A percentile compares a stretch with the other conserved stretches of the same genome.
Evolutionary conservation across 2,329 filamentous ascomycete genomes (phyloP).

Genomic region (Pyrenochaeta sp.): DNA sequence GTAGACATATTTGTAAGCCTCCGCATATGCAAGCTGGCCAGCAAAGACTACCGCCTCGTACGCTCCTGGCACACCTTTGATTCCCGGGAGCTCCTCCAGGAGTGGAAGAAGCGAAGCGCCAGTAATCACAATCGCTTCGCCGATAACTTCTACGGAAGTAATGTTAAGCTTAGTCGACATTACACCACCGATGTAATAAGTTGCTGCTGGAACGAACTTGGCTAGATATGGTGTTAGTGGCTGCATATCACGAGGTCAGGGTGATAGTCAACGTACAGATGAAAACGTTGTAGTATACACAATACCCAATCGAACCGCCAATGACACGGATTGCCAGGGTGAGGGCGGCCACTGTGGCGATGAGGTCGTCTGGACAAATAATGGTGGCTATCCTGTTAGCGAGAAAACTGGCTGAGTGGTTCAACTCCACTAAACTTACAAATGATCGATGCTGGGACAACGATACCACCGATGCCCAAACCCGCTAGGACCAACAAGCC

Average conservation of each 20-base stretch:
- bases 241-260: neutral
- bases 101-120: constrained; percentile 51
- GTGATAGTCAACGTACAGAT: constrained; percentile 17
- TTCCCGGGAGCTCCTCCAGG: constrained; percentile 55
- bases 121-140: constrained; percentile 56
- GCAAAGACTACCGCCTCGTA: constrained; percentile 58
- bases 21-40: constrained; percentile 65
- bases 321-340: constrained; percentile 73
- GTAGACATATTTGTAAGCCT: constrained; percentile 69
- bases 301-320: constrained; percentile 71
- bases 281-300: constrained; percentile 55
- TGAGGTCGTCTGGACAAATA: constrained; percentile 73
- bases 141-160: constrained; percentile 58
- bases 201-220: constrained; percentile 35
- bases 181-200: constrained; percentile 46
- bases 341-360: constrained; percentile 72
- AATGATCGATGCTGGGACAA: constrained; percentile 73
- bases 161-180: constrained; percentile 61
- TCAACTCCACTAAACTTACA: constrained; percentile 11
- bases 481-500: constrained; percentile 67
- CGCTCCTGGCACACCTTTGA: constrained; percentile 57
- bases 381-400: constrained; percentile 61
- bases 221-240: constrained; percentile 7
- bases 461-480: constrained; percentile 72
- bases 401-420: neutral